phyloP scores from a whole-genome alignment of 192 early-diverging fungal genomes.

The Thamnidium elegans region DNA sequence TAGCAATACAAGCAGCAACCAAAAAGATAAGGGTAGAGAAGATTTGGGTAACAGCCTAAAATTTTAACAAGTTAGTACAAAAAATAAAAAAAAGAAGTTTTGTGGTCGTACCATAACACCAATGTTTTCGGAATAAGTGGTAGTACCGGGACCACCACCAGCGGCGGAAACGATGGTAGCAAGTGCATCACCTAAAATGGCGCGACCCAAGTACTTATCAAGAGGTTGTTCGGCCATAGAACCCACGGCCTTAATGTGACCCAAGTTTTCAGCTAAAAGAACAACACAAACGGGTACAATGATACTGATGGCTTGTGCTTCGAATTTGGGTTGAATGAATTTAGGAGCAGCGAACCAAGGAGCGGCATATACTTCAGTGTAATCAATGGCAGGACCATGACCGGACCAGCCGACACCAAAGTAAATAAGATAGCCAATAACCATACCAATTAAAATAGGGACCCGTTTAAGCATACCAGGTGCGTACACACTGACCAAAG shows the following conservation, averaged over 20 bases:
- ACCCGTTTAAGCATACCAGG: constrained; percentile 41
- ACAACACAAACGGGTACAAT: constrained; percentile 56
- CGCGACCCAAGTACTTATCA: constrained; percentile 51
- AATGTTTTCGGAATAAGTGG: constrained; percentile 62
- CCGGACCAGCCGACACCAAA: constrained; percentile 37
- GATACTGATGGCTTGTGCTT: constrained; percentile 44
- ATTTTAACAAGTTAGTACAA: too few relatives aligned
- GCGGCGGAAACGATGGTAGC: constrained; percentile 49
- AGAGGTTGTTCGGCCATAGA: constrained; percentile 46
- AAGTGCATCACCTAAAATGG: constrained; percentile 55
- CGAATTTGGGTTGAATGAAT: constrained; percentile 43
- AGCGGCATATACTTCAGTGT: constrained; percentile 36
- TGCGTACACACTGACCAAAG: constrained; percentile 47
- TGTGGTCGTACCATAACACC: constrained; percentile 38
- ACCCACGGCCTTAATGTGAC: constrained; percentile 55
- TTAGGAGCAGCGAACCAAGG: constrained; percentile 51
- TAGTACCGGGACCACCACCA: constrained; percentile 50
- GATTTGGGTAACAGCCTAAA: constrained; percentile 46
- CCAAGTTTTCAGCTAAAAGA: constrained; percentile 55
- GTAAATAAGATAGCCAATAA: constrained; percentile 39
- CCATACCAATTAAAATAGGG: constrained; percentile 51
- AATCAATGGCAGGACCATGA: constrained; percentile 36
- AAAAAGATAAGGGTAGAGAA: constrained; percentile 54
- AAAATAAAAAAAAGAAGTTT: constrained; percentile 6
- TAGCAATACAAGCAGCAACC: constrained; percentile 51